phyloP scores from a whole-genome alignment of 148 eudicot genomes.

The Chenopodium suecicum region DNA sequence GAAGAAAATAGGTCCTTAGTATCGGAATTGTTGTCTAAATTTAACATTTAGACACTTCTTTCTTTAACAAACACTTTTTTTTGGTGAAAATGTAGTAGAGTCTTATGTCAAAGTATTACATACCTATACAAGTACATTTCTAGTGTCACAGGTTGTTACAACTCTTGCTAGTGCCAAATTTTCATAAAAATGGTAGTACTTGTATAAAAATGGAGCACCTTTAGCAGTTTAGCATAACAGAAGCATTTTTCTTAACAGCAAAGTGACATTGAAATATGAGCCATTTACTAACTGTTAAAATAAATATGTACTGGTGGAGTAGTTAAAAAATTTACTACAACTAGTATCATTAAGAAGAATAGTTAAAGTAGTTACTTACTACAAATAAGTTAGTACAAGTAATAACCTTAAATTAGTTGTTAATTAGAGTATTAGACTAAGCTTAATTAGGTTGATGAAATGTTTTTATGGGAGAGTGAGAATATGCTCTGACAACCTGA shows the following conservation, averaged over 20 bases:
- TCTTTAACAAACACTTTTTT: too few species aligned
- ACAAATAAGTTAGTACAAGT: conserved; percentile 3
- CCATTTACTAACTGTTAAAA: conserved; percentile 2
- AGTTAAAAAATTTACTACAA: background rate
- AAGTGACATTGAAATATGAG: conserved; percentile 7
- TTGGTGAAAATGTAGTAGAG: too few species aligned
- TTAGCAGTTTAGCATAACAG: background rate
- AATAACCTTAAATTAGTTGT: background rate
- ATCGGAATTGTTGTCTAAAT: too few species aligned
- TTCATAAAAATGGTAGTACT: too few species aligned
- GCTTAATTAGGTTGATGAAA: conserved; percentile 12
- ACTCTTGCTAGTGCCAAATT: too few species aligned
- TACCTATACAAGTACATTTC: too few species aligned
- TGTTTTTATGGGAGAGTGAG: conserved; percentile 23
- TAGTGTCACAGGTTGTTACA: too few species aligned
- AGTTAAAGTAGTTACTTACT: background rate
- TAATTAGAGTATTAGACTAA: background rate
- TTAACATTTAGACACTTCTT: too few species aligned
- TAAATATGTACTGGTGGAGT: background rate
- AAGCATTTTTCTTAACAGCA: background rate
- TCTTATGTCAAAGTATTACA: too few species aligned
- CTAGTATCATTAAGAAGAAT: conserved; percentile 8
- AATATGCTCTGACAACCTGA: conserved; percentile 30
- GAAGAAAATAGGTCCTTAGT: too few species aligned
- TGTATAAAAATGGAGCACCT: background rate